Conservation (phyloP, 495 filamentous ascomycete genomes). For the Durotheca rogersii region DNA sequence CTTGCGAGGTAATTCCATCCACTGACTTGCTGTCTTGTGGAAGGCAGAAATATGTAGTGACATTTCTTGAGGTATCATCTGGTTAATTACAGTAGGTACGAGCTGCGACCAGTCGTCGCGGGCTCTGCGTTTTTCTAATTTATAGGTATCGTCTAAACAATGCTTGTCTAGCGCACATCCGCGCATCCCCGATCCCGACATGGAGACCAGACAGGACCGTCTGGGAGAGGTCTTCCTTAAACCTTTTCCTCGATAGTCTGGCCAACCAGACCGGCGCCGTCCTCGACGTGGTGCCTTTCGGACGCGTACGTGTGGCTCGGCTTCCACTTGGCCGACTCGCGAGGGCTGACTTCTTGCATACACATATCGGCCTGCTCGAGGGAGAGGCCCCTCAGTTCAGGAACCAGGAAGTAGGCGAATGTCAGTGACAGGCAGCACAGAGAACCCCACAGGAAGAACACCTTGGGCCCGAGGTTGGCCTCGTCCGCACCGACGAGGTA, state of each 20-base stretch:
- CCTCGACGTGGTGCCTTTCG: slow-evolving; percentile 50
- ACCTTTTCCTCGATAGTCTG: slow-evolving; percentile 33
- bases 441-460: slow-evolving; percentile 70
- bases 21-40: background rate
- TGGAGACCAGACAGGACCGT: background rate
- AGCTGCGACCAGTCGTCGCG: background rate
- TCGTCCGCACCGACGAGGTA: slow-evolving; percentile 60
- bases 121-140: background rate
- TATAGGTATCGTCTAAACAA: background rate
- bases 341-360: slow-evolving; percentile 67
- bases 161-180: background rate
- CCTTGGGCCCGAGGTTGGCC: slow-evolving; percentile 59
- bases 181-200: background rate
- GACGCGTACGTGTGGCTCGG: slow-evolving; percentile 63
- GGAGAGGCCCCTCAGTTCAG: slow-evolving; percentile 74
- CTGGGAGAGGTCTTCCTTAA: slow-evolving; percentile 3
- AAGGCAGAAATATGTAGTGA: background rate
- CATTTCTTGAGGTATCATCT: background rate
- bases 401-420: slow-evolving; percentile 71
- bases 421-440: slow-evolving; percentile 58
- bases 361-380: slow-evolving; percentile 79
- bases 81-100: background rate
- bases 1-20: background rate
- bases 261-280: slow-evolving; percentile 16
- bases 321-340: slow-evolving; percentile 59